These are phyloP conservation scores for Tulasnella sp. DNA, from an alignment of 768 basidiomycete species.

Conservation along the genomic window DNA sequence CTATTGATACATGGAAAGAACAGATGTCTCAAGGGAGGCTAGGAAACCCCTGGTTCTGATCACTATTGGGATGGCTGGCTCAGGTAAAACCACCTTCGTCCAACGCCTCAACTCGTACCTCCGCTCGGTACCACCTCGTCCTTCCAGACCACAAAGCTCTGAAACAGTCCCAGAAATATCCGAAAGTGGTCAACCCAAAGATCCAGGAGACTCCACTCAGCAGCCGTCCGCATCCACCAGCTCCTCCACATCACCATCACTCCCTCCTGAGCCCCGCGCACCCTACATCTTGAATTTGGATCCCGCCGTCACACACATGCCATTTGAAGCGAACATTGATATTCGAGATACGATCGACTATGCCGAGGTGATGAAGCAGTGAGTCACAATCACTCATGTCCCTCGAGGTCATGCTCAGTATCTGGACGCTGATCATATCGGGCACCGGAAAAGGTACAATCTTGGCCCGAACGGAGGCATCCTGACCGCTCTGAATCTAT, in stretches of 20 bases:
- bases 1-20: no score
- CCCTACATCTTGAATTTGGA: slow-evolving; percentile 98
- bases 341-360: slow-evolving; percentile 97
- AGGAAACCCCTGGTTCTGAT: slow-evolving; percentile 67
- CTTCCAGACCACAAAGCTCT: not conserved
- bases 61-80: slow-evolving; percentile 93
- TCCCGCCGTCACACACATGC: slow-evolving; percentile 83
- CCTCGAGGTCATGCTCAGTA: slow-evolving; percentile 16
- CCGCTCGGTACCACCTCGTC: slow-evolving; percentile 45
- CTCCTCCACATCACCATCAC: no score
- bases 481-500: slow-evolving; percentile 89
- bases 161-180: not conserved
- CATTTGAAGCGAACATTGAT: slow-evolving; percentile 95
- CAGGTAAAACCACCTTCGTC: slow-evolving; percentile 95
- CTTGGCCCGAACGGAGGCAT: slow-evolving; percentile 98
- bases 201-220: not conserved
- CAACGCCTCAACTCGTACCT: slow-evolving; percentile 90
- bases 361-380: slow-evolving; percentile 99
- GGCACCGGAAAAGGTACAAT: slow-evolving; percentile 60
- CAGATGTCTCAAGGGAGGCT: not conserved
- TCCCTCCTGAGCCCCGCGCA: slow-evolving; percentile 34
- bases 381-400: no score
- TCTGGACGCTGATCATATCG: slow-evolving; percentile 12
- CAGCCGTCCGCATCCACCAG: no score
- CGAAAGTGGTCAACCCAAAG: not conserved